Percentiles rank a stretch among this genome's conserved stretches.
Evolutionary conservation across 2,329 filamentous ascomycete genomes (phyloP).

Genomic region (Phialophora tarda): DNA sequence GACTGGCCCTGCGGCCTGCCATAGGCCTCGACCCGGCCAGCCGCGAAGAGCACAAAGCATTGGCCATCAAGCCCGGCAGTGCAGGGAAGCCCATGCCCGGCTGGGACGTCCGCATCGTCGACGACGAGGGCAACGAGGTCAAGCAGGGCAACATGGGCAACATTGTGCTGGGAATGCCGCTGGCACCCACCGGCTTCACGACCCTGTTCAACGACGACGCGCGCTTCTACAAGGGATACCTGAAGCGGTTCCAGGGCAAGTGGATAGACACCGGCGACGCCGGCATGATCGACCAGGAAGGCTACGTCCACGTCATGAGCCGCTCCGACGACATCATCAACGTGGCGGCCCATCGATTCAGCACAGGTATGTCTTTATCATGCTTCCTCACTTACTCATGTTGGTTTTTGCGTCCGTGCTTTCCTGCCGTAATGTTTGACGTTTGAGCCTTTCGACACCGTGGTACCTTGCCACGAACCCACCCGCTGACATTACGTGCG

Average conservation of each 20-base stretch:
- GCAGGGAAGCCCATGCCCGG: constrained; percentile 91
- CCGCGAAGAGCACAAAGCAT: constrained; percentile 50
- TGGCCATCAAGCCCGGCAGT: constrained; percentile 77
- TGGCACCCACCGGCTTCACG: constrained; percentile 85
- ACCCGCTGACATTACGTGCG: constrained; percentile 10
- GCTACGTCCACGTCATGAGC: constrained; percentile 68
- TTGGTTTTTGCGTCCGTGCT: too few species aligned
- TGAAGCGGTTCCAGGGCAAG: constrained; percentile 77
- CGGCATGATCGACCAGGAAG: constrained; percentile 79
- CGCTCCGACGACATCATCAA: constrained; percentile 87
- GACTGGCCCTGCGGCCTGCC: constrained; percentile 67
- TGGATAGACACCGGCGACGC: constrained; percentile 94
- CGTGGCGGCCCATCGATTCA: constrained; percentile 90
- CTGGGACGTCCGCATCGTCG: constrained; percentile 83
- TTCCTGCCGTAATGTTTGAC: neutral
- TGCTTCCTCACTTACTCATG: too few species aligned
- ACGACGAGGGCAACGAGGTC: constrained; percentile 77
- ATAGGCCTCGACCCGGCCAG: constrained; percentile 55
- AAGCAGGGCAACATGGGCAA: constrained; percentile 82
- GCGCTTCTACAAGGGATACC: constrained; percentile 82
- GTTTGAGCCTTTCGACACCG: neutral
- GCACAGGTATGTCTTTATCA: constrained; percentile 66
- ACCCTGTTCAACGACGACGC: constrained; percentile 86
- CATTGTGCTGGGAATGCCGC: constrained; percentile 80
- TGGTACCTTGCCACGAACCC: neutral